Evolutionary conservation across 345 rosid genomes (phyloP).

Genomic region (Acer yangbiense): DNA sequence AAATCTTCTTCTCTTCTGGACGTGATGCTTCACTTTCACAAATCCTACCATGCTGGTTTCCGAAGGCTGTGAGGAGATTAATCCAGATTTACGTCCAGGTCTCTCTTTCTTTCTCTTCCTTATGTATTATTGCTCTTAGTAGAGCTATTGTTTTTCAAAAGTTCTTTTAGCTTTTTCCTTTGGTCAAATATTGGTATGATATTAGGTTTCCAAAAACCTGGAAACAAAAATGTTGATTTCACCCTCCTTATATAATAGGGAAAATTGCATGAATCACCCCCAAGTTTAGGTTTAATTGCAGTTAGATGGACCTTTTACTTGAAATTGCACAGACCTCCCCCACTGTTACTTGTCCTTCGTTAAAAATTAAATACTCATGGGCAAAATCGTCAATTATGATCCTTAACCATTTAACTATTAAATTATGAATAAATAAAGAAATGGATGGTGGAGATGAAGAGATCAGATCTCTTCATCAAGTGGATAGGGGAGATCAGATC

Average conservation of each 20-base stretch:
- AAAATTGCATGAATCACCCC: too few species aligned
- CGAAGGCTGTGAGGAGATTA: slow-evolving; percentile 83
- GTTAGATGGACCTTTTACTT: too few species aligned
- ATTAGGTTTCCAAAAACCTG: not conserved
- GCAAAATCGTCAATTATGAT: too few species aligned
- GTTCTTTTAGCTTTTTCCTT: slow-evolving; percentile 5
- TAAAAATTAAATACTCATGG: too few species aligned
- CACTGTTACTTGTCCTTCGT: too few species aligned
- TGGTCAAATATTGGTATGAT: slow-evolving; percentile 1
- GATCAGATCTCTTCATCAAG: too few species aligned
- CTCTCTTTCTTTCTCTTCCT: slow-evolving; percentile 12
- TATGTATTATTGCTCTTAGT: slow-evolving; percentile 18
- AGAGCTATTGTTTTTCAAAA: slow-evolving; percentile 9
- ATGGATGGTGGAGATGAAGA: too few species aligned
- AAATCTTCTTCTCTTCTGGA: slow-evolving; percentile 80
- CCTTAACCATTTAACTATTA: too few species aligned
- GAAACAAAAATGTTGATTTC: not conserved
- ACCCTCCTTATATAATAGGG: not conserved
- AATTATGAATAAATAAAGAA: too few species aligned
- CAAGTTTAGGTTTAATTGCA: too few species aligned
- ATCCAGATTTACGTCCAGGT: slow-evolving; percentile 96
- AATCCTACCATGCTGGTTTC: slow-evolving; percentile 98
- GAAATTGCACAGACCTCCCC: too few species aligned
- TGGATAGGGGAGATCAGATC: too few species aligned
- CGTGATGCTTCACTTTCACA: slow-evolving; percentile 92